These are phyloP conservation scores for Sarcodon aspratus DNA, from an alignment of 768 basidiomycete genomes.

Conservation along the genomic window DNA sequence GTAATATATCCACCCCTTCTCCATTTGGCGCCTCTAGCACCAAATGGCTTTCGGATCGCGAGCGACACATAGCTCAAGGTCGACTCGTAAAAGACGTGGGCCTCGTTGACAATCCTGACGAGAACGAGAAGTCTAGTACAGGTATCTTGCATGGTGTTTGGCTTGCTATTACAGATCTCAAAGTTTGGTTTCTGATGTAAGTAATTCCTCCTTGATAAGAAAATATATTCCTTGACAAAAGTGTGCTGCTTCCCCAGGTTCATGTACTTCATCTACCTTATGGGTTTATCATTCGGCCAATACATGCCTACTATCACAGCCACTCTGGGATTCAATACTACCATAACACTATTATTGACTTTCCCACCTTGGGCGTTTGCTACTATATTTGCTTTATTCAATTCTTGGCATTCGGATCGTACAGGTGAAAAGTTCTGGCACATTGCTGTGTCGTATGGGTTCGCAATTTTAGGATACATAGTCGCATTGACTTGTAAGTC, in stretches of 20 bases:
- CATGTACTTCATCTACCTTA: conserved; percentile 17
- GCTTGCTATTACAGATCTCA: conserved; percentile 27
- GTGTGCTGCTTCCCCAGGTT: conserved; percentile 17
- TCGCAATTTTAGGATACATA: not conserved
- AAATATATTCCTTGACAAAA: conserved; percentile 4
- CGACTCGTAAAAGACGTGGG: conserved; percentile 19
- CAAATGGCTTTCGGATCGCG: conserved; percentile 17
- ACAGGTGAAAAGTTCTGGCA: not conserved
- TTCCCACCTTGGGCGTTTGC: conserved; percentile 26
- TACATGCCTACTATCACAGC: conserved; percentile 14
- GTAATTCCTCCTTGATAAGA: conserved; percentile 6
- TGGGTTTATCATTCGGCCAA: conserved; percentile 8
- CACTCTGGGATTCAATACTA: conserved; percentile 25
- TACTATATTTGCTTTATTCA: conserved; percentile 18
- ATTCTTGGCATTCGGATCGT: not conserved
- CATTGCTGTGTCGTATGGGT: not conserved
- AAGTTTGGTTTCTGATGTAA: conserved; percentile 28
- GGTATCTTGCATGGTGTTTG: conserved; percentile 18
- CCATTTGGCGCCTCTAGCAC: conserved; percentile 4
- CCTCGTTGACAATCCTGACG: conserved; percentile 9
- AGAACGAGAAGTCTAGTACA: conserved; percentile 6
- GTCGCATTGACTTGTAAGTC: not conserved
- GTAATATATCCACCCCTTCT: too few relatives aligned
- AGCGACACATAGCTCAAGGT: conserved; percentile 18
- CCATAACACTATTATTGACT: conserved; percentile 27